Base-by-base conservation (phyloP, 352 stramenopile genomes). In the Phytophthora palmivora region DNA sequence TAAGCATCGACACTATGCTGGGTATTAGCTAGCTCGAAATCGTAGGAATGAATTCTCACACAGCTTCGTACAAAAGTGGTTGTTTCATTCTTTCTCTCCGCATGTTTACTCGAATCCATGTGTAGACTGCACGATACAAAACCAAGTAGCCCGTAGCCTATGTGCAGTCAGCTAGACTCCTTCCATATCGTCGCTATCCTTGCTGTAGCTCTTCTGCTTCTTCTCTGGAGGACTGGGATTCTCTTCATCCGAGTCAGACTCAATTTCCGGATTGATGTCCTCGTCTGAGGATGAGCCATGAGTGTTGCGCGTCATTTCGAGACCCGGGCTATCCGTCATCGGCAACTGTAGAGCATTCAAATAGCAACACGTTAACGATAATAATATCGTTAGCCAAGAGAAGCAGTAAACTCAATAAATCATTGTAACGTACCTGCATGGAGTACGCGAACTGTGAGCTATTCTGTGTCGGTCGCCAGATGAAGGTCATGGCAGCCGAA, bases 391-490 rank as follows among this genome's bases (percentile, higher is more conserved):
- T 52, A 71, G 41, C n/a, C 43, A n/a, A 5, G 82, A 33, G 52
- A 79, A n/a, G 44, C 3, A 36, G 3, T 10, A 51, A 32, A 18
- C 18, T 10, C 11, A 24, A 28, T 52, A 22, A 21, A 50, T 3
- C 9, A 9, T 59, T 45, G 16, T 18, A 51, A 44, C 72, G 22
- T 71, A 89, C 79, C 78, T 90, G 86, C 72, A 92, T 93, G 12
- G 87, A 94, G 59, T 89, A 94, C 22, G 87, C 87, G 69, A 91
- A 91, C 63, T 94, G 85, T 15, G 87, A 94, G 49, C 82, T 92
- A 62, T 88, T 92, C 54, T 89, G 73, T 0, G 87, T 95, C 3
- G 91, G 91, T 11, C 88, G 82, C 91, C 91, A 97, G 53, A 97
- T 96, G 53, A 94, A 74, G 54, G 88, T 92, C 82, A 97, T 96